Conservation (phyloP, 73 alveolate genomes). For the Uronychia setigera region DNA sequence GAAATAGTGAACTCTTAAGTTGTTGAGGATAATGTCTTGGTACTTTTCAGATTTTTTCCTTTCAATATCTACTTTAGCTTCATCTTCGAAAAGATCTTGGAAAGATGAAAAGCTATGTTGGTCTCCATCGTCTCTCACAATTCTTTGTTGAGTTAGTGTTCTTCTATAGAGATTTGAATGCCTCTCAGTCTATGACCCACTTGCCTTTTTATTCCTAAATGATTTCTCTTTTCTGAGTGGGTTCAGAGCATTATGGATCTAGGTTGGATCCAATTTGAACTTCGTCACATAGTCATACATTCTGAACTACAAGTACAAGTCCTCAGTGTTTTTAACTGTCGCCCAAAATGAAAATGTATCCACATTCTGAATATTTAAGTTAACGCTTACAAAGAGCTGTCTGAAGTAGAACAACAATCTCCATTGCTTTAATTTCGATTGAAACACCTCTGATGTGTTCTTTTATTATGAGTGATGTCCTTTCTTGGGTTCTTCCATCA, state of each 20-base stretch:
- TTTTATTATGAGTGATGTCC: not conserved
- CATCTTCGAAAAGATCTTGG: not conserved
- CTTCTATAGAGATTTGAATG: not conserved
- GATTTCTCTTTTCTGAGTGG: not conserved
- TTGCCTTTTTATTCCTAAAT: too few species aligned
- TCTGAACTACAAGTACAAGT: constrained; percentile 12
- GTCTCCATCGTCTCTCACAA: not conserved
- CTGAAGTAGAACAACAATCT: constrained; percentile 20
- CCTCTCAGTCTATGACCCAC: not conserved
- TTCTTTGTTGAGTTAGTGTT: not conserved
- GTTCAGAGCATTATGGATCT: not conserved
- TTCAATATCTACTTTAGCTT: too few species aligned
- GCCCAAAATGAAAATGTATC: not conserved
- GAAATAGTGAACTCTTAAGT: constrained; percentile 76
- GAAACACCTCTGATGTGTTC: not conserved
- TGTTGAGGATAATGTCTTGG: constrained; percentile 17
- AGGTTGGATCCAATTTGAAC: not conserved
- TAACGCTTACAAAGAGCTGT: not conserved
- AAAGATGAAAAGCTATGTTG: not conserved
- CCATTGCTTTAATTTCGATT: constrained; percentile 26
- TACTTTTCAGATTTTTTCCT: constrained; percentile 5
- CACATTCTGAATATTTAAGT: not conserved
- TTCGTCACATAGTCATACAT: constrained; percentile 11
- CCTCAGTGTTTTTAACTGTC: not conserved
- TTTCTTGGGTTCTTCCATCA: not conserved